Evolutionary conservation across 1,139 yeast species (phyloP), one percentile per base, ranked within the genome.

Genomic region (Protomyces inouyei): DNA sequence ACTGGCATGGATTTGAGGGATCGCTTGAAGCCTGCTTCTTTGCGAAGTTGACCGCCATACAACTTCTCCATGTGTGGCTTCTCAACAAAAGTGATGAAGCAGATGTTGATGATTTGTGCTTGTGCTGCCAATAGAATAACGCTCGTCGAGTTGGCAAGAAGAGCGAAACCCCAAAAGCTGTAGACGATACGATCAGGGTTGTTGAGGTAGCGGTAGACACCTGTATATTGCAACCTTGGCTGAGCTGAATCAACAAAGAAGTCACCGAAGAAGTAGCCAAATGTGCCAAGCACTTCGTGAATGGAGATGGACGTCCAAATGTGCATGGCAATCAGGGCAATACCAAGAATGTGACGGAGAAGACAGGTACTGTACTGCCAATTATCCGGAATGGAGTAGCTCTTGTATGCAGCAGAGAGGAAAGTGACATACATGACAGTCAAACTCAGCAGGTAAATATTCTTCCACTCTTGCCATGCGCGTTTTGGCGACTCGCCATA

Each of bases 191-290:
- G 87, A 73, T 88, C 96, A 6, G 96, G 96, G 72, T 88, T 88
- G 73, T 88, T 89, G 72, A 88, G 79, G 73, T 88, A 88, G 70
- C 95, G 83, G 74, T 88, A 89, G 61, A 88, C 89, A 64, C 96
- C 96, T 38, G 90, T 88, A 69, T 87, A 87, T 1, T 93, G 85
- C 69, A 89, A 79, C 66, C 74, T 72, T 21, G 65, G 65, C 55
- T 82, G 80, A 52, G 77, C 75, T 38, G 83, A 78, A 43, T 88
- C 86, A 69, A 87, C 79, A 74, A 88, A 88, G 75, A 88, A 88
- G 73, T 88, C 96, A 66, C 96, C 96, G 73, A 87, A 88, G 72
- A 88, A 88, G 95, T 95, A 88, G 16, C 96, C 95, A 74, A 86
- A 88, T 68, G 87, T 88, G 3, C 95, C 95, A 69, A 88, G 84